Conservation (phyloP, 1,284 basidiomycete genomes). For the Meira miltonrushii region DNA sequence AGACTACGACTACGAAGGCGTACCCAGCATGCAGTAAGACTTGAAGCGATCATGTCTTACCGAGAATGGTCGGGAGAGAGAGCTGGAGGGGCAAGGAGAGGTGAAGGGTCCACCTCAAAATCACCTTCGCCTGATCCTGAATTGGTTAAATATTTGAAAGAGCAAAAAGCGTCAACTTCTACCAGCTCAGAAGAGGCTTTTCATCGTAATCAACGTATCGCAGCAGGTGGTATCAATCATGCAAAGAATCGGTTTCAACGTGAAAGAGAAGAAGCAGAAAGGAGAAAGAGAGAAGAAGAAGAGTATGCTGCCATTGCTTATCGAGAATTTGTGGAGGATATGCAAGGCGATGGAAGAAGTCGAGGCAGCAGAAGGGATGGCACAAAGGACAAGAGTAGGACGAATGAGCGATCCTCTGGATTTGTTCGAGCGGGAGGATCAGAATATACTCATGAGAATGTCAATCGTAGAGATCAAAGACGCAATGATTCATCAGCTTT, state of each 20-base stretch:
- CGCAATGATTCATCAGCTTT: too few species aligned
- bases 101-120: background rate
- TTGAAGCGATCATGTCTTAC: too few species aligned
- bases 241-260: constrained; percentile 30
- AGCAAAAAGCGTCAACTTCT: constrained; percentile 1
- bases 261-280: constrained; percentile 38
- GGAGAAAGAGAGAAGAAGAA: constrained; percentile 31
- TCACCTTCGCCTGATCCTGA: constrained; percentile 11
- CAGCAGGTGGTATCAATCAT: constrained; percentile 6
- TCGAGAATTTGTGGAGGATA: constrained; percentile 35
- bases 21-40: too few species aligned
- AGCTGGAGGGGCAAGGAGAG: too few species aligned
- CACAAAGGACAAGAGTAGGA: constrained; percentile 6
- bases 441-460: background rate
- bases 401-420: background rate
- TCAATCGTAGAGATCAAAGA: too few species aligned
- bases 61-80: too few species aligned
- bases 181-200: background rate
- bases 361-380: background rate
- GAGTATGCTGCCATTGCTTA: constrained; percentile 34
- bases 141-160: constrained; percentile 1
- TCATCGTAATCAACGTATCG: constrained; percentile 5
- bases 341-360: constrained; percentile 21
- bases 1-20: too few species aligned
- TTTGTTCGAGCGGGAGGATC: constrained; percentile 35